These are phyloP conservation scores for Linderina pennispora DNA, from an alignment of 192 early-diverging fungal species.

Conservation along the genomic window DNA sequence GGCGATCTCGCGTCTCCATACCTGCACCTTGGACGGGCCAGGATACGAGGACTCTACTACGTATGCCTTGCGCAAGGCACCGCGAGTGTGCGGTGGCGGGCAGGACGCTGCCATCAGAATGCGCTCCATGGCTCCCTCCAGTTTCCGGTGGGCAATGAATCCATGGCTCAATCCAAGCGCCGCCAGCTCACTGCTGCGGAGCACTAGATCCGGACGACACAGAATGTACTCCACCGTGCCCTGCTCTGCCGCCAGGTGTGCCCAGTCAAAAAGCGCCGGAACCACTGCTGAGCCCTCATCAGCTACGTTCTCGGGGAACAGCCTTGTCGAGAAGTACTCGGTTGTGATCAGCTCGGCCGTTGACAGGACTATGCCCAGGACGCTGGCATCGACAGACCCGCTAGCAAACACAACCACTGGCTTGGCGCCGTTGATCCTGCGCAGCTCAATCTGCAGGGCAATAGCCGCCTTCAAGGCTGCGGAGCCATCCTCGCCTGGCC, in stretches of 20 bases:
- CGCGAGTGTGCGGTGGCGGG: constrained; percentile 34
- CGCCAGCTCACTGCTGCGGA: constrained; percentile 31
- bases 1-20: constrained; percentile 27
- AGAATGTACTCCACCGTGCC: constrained; percentile 30
- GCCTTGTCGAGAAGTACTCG: constrained; percentile 12
- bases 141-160: constrained; percentile 21
- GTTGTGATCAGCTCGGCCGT: constrained; percentile 21
- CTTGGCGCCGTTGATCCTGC: constrained; percentile 17
- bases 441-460: constrained; percentile 26
- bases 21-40: constrained; percentile 28
- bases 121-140: constrained; percentile 7
- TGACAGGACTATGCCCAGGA: constrained; percentile 13
- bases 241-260: constrained; percentile 3
- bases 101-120: constrained; percentile 40
- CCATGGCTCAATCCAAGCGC: constrained; percentile 15
- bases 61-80: constrained; percentile 32
- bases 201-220: constrained; percentile 11
- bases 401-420: constrained; percentile 31
- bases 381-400: constrained; percentile 21
- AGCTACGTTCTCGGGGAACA: too few species aligned
- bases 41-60: constrained; percentile 27
- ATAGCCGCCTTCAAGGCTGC: constrained; percentile 5
- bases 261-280: constrained; percentile 26
- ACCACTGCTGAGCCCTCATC: too few species aligned
- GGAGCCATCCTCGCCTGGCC: background rate